Conservation (phyloP, 1,284 basidiomycete species). For the Nidula niveotomentosa region DNA sequence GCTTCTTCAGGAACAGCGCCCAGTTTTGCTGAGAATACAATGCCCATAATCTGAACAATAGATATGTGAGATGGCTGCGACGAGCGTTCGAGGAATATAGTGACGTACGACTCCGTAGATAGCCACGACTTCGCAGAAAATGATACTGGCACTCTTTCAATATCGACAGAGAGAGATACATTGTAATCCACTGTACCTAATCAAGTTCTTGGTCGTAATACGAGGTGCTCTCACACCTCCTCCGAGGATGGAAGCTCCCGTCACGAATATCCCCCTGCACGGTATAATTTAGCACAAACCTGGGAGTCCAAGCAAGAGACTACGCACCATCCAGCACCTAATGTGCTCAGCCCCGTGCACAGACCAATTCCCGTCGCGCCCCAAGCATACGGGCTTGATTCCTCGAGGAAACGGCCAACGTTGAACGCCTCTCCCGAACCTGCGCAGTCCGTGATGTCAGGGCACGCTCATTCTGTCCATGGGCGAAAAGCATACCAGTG, state of each 20-base stretch:
- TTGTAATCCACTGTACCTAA: slow-evolving; percentile 62
- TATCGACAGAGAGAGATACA: not conserved
- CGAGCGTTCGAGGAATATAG: not conserved
- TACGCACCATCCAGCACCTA: slow-evolving; percentile 93
- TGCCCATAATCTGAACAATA: slow-evolving; percentile 78
- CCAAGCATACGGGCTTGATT: slow-evolving; percentile 94
- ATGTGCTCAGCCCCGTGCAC: slow-evolving; percentile 91
- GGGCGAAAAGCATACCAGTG: slow-evolving; percentile 55
- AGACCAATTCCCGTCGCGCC: slow-evolving; percentile 89
- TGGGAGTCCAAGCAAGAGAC: not conserved
- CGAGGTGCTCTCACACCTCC: slow-evolving; percentile 94
- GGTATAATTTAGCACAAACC: not conserved
- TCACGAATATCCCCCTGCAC: slow-evolving; percentile 95
- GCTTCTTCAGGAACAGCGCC: slow-evolving; percentile 54
- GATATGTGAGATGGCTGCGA: slow-evolving; percentile 1
- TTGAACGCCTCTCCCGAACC: slow-evolving; percentile 91
- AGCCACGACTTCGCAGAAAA: slow-evolving; percentile 98
- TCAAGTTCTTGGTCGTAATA: slow-evolving; percentile 97
- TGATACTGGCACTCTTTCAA: slow-evolving; percentile 64
- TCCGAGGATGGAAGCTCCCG: slow-evolving; percentile 92
- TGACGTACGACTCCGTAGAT: slow-evolving; percentile 89
- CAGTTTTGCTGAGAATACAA: slow-evolving; percentile 89
- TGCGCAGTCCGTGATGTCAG: slow-evolving; percentile 25
- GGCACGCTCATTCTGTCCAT: not conserved
- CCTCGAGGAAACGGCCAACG: slow-evolving; percentile 88